Conservation (phyloP, 176 grass and related monocot genomes). For the Poa pratensis region DNA sequence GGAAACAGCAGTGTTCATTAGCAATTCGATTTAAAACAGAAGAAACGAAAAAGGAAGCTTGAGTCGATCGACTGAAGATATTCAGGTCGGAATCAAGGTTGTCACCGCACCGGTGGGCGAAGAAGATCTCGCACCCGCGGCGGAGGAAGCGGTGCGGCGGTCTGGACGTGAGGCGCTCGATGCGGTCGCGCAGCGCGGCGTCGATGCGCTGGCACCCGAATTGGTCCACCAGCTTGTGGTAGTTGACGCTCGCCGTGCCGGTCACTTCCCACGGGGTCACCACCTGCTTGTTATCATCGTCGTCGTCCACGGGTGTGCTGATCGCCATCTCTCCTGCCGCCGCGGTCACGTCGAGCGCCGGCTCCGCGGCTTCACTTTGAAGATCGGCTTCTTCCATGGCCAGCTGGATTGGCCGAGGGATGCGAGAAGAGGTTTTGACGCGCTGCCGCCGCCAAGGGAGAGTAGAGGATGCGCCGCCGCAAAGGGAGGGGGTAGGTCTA, state of each 20-base stretch:
- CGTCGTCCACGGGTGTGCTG: too few species aligned
- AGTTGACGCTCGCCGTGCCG: conserved; percentile 77
- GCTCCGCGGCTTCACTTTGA: too few species aligned
- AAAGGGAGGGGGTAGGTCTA: too few species aligned
- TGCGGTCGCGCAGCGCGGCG: conserved; percentile 44
- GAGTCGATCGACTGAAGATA: background rate
- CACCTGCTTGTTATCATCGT: conserved; percentile 49
- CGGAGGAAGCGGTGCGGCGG: conserved; percentile 73
- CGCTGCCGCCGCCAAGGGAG: too few species aligned
- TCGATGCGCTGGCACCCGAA: conserved; percentile 83
- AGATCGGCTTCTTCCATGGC: too few species aligned
- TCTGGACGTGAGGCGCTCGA: conserved; percentile 59
- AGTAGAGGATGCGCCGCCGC: too few species aligned
- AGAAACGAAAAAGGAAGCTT: background rate
- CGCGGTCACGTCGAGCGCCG: too few species aligned
- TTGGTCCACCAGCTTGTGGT: conserved; percentile 88
- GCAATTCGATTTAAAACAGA: background rate
- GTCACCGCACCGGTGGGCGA: conserved; percentile 63
- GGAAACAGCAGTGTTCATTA: background rate
- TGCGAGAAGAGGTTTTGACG: too few species aligned
- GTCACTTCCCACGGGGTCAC: conserved; percentile 88
- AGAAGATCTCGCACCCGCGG: conserved; percentile 63
- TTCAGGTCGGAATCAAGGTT: too few species aligned
- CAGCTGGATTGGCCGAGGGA: too few species aligned
- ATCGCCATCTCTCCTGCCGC: too few species aligned